These are phyloP conservation scores for Apiotrichum veenhuisii DNA, from an alignment of 1,284 basidiomycete species.

Conservation along the genomic window DNA sequence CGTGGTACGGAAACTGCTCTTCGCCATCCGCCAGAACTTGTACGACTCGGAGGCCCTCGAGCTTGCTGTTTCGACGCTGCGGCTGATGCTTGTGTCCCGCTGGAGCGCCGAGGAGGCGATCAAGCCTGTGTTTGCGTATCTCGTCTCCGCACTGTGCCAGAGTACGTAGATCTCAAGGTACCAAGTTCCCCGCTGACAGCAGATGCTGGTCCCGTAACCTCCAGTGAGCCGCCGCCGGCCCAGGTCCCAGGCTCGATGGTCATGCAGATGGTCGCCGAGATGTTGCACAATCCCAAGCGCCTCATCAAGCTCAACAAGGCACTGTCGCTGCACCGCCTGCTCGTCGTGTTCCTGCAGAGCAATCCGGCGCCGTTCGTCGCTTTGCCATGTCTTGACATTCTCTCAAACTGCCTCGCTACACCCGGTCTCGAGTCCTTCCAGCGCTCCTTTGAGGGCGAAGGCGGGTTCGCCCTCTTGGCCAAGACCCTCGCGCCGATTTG, in stretches of 20 bases:
- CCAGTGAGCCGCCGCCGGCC: slow-evolving; percentile 30
- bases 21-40: slow-evolving; percentile 72
- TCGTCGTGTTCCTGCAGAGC: slow-evolving; percentile 48
- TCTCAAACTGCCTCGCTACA: slow-evolving; percentile 35
- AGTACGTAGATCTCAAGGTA: slow-evolving; percentile 47
- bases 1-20: slow-evolving; percentile 71
- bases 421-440: slow-evolving; percentile 41
- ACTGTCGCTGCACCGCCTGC: slow-evolving; percentile 45
- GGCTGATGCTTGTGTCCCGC: slow-evolving; percentile 30
- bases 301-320: slow-evolving; percentile 45
- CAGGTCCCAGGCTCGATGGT: slow-evolving; percentile 39
- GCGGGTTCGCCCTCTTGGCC: slow-evolving; percentile 45
- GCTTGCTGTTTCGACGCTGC: slow-evolving; percentile 53
- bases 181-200: background rate
- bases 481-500: slow-evolving; percentile 36
- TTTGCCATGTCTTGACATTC: slow-evolving; percentile 39
- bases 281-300: slow-evolving; percentile 28
- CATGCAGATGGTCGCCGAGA: slow-evolving; percentile 34
- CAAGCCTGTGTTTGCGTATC: slow-evolving; percentile 77
- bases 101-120: slow-evolving; percentile 55
- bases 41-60: slow-evolving; percentile 60
- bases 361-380: slow-evolving; percentile 44
- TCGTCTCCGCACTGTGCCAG: slow-evolving; percentile 76
- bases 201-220: slow-evolving; percentile 5
- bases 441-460: slow-evolving; percentile 46